Evolutionary conservation across 768 basidiomycete species (phyloP).

Genomic region (Punctularia strigosozonata): DNA sequence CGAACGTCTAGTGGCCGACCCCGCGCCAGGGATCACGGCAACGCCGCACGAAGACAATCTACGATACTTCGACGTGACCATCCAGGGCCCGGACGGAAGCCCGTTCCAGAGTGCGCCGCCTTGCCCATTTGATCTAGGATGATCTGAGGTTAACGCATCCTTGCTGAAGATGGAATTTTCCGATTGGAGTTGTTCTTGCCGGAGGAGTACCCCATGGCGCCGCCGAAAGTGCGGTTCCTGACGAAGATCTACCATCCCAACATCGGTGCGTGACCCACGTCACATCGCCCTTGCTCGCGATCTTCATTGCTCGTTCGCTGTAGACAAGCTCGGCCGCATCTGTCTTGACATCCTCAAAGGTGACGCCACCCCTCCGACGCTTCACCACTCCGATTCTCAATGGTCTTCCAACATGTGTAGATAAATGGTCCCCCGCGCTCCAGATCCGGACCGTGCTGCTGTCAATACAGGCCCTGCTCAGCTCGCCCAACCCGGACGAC

Average conservation of each 20-base stretch:
- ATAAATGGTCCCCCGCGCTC: slow-evolving; percentile 98
- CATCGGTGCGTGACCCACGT: slow-evolving; percentile 59
- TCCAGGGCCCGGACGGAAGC: slow-evolving; percentile 88
- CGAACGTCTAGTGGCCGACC: slow-evolving; percentile 90
- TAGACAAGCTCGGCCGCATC: slow-evolving; percentile 97
- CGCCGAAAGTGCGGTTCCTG: slow-evolving; percentile 94
- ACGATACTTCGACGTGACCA: slow-evolving; percentile 96
- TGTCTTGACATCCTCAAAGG: slow-evolving; percentile 98
- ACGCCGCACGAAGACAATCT: slow-evolving; percentile 94
- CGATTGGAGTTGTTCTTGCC: slow-evolving; percentile 96
- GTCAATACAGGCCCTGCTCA: slow-evolving; percentile 93
- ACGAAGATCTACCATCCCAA: slow-evolving; percentile 99
- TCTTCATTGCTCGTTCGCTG: background rate
- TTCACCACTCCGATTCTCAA: background rate
- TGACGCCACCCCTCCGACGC: slow-evolving; percentile 18
- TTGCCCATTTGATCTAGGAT: slow-evolving; percentile 1
- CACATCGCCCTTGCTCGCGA: background rate
- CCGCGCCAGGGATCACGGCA: slow-evolving; percentile 95
- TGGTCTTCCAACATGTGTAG: slow-evolving; percentile 27
- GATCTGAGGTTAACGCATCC: slow-evolving; percentile 4
- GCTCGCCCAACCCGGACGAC: slow-evolving; percentile 94
- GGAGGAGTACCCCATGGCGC: slow-evolving; percentile 99
- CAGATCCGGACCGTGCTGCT: slow-evolving; percentile 97
- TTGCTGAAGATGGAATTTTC: slow-evolving; percentile 69
- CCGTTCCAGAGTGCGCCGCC: slow-evolving; percentile 58